Base-by-base conservation (phyloP, 2,329 filamentous ascomycete genomes). In the Coniella vitis region DNA sequence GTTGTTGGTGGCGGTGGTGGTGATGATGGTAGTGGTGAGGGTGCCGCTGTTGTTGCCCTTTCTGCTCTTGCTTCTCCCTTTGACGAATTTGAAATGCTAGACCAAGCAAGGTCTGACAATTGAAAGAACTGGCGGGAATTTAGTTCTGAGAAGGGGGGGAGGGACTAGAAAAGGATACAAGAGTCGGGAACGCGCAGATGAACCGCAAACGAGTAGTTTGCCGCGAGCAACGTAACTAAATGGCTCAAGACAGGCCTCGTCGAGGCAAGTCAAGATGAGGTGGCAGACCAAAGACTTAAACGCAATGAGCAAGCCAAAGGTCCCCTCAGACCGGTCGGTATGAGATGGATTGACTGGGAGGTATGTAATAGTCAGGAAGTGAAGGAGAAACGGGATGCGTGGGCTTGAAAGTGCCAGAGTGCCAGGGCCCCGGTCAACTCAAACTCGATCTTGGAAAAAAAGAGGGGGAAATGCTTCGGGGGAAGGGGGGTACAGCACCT, bases 231-330 rank as follows among this genome's bases (percentile, higher is more conserved):
- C 36, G 36, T 35, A 45, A 34, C n/a, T n/a, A 37, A 34, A 16
- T 31, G 19, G 35, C 3, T 7, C 31, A 16, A 13, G 29, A 38
- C 35, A 22, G 5, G 25, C 25, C 25, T 29, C 10, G 10, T 10
- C 25, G 25, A 29, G 29, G 36, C 20, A n/a, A 38, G 32, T 9
- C 35, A 45, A 29, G 16, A 38, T 19, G 35, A 38, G 36, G 43
- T 45, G 43, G 43, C 43, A 34, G 42, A 19, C 35, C n/a, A 38
- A 29, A 38, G 29, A 21, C 22, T 38, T 38, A 38, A 45, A 35
- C 38, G 38, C 7, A 21, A 34, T 42, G 25, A 29, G 40, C 14
- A 19, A 25, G 17, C 25, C 16, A 29, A n/a, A n/a, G 25, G 25
- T 5, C 25, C 25, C 25, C 25, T 29, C 5, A 5, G 25, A 10